Percentiles rank a stretch among this genome's conserved stretches.
Conservation (phyloP, 2,329 filamentous ascomycete genomes). For the Ophiostoma tasmaniense region DNA sequence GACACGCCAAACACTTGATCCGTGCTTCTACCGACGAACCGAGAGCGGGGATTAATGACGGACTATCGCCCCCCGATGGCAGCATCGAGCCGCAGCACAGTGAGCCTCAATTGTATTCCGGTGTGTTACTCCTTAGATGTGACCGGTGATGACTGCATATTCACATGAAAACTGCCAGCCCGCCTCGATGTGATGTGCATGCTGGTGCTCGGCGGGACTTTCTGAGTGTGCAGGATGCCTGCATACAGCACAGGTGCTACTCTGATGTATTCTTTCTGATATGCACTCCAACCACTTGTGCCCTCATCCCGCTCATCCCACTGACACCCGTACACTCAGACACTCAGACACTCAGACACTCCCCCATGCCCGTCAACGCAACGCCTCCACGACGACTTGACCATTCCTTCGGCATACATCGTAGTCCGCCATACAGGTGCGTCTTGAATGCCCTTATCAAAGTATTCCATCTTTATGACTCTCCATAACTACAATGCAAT, state of each 20-base stretch:
- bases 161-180: background rate
- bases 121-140: no score
- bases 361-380: no score
- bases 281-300: no score
- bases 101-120: background rate
- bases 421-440: no score
- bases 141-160: background rate
- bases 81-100: background rate
- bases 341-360: no score
- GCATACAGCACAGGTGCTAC: background rate
- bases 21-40: background rate
- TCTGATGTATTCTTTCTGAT: no score
- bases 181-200: background rate
- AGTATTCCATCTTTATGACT: background rate
- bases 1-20: background rate
- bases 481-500: background rate
- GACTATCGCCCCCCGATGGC: background rate
- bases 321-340: no score
- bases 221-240: background rate
- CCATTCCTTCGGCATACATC: no score
- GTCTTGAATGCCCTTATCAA: no score
- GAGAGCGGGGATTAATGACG: background rate
- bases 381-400: no score
- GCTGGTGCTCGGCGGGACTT: background rate
- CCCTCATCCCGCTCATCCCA: no score